phyloP scores from a whole-genome alignment of 495 filamentous ascomycete species.

The Aspergillus nidulans region DNA sequence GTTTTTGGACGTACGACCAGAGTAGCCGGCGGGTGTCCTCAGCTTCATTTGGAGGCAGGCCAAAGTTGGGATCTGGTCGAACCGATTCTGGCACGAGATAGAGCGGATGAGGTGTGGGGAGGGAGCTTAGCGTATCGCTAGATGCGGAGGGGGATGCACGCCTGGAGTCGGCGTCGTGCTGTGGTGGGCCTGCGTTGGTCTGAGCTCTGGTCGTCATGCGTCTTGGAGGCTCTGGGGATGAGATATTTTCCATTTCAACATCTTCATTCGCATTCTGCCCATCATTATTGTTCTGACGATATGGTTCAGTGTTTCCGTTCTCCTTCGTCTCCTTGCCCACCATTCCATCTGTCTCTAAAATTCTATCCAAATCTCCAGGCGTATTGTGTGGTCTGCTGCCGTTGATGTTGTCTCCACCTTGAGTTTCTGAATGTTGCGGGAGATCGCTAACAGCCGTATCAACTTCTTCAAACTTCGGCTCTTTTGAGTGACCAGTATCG shows the following conservation, averaged over 20 bases:
- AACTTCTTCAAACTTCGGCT: slow-evolving; percentile 39
- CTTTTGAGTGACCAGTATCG: slow-evolving; percentile 16
- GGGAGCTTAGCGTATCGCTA: slow-evolving; percentile 45
- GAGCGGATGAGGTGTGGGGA: slow-evolving; percentile 68
- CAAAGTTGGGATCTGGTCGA: slow-evolving; percentile 71
- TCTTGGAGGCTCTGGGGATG: slow-evolving; percentile 44
- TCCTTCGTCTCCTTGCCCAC: slow-evolving; percentile 13
- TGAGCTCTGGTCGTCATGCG: slow-evolving; percentile 69
- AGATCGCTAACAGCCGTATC: slow-evolving; percentile 37
- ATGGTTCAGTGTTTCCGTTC: slow-evolving; percentile 7
- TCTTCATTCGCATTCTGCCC: slow-evolving; percentile 27
- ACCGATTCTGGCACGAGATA: slow-evolving; percentile 70
- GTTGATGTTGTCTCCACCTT: slow-evolving; percentile 11
- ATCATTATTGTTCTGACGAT: not conserved
- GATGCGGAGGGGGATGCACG: slow-evolving; percentile 42
- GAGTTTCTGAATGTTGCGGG: slow-evolving; percentile 28
- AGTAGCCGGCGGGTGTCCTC: slow-evolving; percentile 83
- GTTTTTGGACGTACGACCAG: slow-evolving; percentile 85
- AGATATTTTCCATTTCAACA: slow-evolving; percentile 37
- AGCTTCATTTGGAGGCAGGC: slow-evolving; percentile 75
- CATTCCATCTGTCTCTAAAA: slow-evolving; percentile 9
- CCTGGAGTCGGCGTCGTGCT: slow-evolving; percentile 28
- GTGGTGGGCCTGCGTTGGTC: slow-evolving; percentile 48
- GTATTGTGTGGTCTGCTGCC: slow-evolving; percentile 8
- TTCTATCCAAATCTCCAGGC: slow-evolving; percentile 2